Evolutionary conservation across 805 yeast species (phyloP), one percentile per base, ranked within the genome.

Genomic region (Pichia pseudocactophila): DNA sequence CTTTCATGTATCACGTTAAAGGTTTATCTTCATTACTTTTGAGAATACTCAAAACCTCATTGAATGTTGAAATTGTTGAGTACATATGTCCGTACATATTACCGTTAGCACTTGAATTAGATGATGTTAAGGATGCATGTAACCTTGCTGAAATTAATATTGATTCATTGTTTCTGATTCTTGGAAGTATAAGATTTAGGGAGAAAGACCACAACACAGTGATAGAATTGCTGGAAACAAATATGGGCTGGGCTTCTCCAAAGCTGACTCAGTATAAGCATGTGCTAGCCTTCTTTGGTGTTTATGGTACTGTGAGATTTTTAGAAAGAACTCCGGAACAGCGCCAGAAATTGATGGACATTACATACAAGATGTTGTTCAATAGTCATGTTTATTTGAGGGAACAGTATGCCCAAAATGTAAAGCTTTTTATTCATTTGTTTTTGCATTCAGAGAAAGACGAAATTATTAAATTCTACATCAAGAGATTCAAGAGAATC

Each of bases 341-440:
- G 50, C 66, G 82, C 42, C 48, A 53, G 11, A 50, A 57, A 26
- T 64, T 90, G 11, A 65, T 85, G 19, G 62, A 65, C 2, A 66
- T 75, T 40, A 74, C 82, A 3, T 66, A 70, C 28, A 58, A 65
- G 3, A 63, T 82, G 50, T 61, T 86, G 42, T 74, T 72, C 48
- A 82, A 78, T 53, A 66, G 67, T 30, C 83, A 80, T 47, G 71
- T 82, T 16, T 90, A 85, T 44, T 84, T 90, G 4, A 67, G 97
- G 44, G 82, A 78, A 40, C 65, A 75, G 7, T 85, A 92, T 1
- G 76, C 92, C 0, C 65, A 68, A 2, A 81, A 87, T 2, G 68
- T 90, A n/a, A 76, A 95, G 0, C 86, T 90, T 4, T 74, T 92
- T 46, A 73, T 90, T 33, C 89, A 89, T 54, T 69, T 74, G 20